Conservation (phyloP, 2,329 filamentous ascomycete species). For the Chaetomiaceae sp. region DNA sequence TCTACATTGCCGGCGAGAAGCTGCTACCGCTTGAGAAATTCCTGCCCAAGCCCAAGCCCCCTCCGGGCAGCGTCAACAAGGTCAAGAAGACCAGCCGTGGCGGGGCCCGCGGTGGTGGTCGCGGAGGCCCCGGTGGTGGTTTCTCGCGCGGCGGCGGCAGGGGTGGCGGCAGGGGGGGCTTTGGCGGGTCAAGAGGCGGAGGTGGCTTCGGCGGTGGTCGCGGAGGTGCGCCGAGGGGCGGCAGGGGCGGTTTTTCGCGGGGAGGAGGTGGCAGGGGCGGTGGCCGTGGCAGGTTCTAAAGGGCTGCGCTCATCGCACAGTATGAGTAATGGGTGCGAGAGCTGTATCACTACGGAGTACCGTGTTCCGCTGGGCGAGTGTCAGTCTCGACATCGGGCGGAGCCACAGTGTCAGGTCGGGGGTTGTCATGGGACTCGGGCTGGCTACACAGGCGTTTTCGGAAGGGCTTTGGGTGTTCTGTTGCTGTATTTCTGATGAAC, state of each 20-base stretch:
- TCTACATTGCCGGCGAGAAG: constrained; percentile 94
- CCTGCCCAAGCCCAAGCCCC: constrained; percentile 84
- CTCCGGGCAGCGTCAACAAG: constrained; percentile 55
- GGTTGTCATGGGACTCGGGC: constrained; percentile 21
- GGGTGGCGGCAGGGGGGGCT: constrained; percentile 31
- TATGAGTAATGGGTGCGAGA: background rate
- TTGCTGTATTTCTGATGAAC: constrained; percentile 14
- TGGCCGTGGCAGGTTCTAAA: constrained; percentile 17
- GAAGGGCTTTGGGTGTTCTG: constrained; percentile 17
- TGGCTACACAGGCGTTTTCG: constrained; percentile 24
- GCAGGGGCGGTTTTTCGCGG: constrained; percentile 31
- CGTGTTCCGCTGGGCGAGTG: background rate
- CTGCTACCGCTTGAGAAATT: constrained; percentile 93
- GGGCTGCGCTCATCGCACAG: background rate
- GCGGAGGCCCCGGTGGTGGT: constrained; percentile 37
- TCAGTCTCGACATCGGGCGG: constrained; percentile 7
- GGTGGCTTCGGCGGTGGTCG: constrained; percentile 32
- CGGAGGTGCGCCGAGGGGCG: constrained; percentile 11
- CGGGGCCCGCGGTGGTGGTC: constrained; percentile 50
- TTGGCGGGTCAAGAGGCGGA: constrained; percentile 24
- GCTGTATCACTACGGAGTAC: constrained; percentile 8
- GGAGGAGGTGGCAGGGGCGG: constrained; percentile 14
- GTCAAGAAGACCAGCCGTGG: constrained; percentile 62
- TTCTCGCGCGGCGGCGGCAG: constrained; percentile 33
- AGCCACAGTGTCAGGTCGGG: constrained; percentile 13